phyloP scores from a whole-genome alignment of 352 stramenopile genomes.

The Phytophthora lateralis region DNA sequence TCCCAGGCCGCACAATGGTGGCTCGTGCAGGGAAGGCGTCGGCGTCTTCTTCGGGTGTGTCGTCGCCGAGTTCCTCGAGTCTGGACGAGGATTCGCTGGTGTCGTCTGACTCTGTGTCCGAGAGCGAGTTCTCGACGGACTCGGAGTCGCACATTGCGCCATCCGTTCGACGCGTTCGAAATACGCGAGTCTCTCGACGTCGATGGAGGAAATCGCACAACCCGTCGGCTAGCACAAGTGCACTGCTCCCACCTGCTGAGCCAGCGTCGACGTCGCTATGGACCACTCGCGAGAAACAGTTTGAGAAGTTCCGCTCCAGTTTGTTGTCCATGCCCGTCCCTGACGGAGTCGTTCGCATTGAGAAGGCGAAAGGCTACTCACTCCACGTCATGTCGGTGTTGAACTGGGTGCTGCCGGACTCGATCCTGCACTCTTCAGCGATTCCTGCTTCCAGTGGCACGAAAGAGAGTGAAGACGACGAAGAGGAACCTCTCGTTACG shows the following conservation, averaged over 20 bases:
- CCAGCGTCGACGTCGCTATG: constrained; percentile 48
- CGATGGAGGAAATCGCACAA: constrained; percentile 19
- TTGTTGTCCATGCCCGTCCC: constrained; percentile 73
- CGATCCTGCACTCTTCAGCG: constrained; percentile 42
- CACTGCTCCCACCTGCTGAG: constrained; percentile 23
- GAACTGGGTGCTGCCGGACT: constrained; percentile 70
- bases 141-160: constrained; percentile 14
- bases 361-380: constrained; percentile 65
- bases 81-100: constrained; percentile 14
- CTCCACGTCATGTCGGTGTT: constrained; percentile 70
- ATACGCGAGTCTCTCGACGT: constrained; percentile 18
- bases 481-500: constrained; percentile 60
- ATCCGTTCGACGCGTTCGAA: constrained; percentile 18
- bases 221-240: constrained; percentile 8
- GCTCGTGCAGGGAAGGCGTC: constrained; percentile 6
- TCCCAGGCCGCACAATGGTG: constrained; percentile 10
- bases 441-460: constrained; percentile 23
- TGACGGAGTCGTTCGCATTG: constrained; percentile 47
- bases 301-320: constrained; percentile 76
- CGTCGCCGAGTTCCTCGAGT: constrained; percentile 21
- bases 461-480: constrained; percentile 42
- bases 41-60: constrained; percentile 12
- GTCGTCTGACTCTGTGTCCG: constrained; percentile 19
- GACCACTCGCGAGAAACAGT: constrained; percentile 67
- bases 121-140: constrained; percentile 19